phyloP scores from a whole-genome alignment of 805 yeast genomes.

The Jamesozyma spencerorum region DNA sequence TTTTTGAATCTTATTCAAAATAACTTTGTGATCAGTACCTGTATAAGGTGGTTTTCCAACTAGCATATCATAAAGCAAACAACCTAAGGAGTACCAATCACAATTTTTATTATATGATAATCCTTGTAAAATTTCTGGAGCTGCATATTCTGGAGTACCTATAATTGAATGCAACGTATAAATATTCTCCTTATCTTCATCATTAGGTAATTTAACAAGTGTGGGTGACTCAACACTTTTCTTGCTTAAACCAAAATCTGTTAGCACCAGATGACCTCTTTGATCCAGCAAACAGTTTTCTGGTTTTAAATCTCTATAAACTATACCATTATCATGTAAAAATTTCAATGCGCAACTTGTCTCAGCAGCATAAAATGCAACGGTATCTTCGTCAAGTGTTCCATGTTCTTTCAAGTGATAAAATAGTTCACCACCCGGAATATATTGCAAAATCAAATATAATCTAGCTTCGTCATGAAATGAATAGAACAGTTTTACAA shows the following conservation, averaged over 20 bases:
- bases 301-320: conserved; percentile 81
- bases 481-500: conserved; percentile 74
- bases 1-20: conserved; percentile 63
- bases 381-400: conserved; percentile 50
- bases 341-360: conserved; percentile 70
- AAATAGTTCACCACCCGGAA: conserved; percentile 82
- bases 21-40: conserved; percentile 67
- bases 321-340: conserved; percentile 70
- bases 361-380: conserved; percentile 73
- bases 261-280: conserved; percentile 65
- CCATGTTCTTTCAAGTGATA: conserved; percentile 33
- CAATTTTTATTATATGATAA: conserved; percentile 68
- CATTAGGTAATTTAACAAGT: neutral
- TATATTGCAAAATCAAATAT: conserved; percentile 67
- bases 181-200: conserved; percentile 22
- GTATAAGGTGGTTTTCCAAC: conserved; percentile 87
- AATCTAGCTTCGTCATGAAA: conserved; percentile 72
- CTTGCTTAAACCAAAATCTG: conserved; percentile 77
- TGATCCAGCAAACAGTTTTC: conserved; percentile 73
- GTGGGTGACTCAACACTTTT: conserved; percentile 13
- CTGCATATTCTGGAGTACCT: conserved; percentile 48
- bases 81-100: conserved; percentile 91
- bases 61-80: conserved; percentile 68
- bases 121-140: conserved; percentile 80
- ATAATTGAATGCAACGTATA: conserved; percentile 32